Conservation (phyloP, 805 yeast species). For the Vanderwaltozyma tropicalis region DNA sequence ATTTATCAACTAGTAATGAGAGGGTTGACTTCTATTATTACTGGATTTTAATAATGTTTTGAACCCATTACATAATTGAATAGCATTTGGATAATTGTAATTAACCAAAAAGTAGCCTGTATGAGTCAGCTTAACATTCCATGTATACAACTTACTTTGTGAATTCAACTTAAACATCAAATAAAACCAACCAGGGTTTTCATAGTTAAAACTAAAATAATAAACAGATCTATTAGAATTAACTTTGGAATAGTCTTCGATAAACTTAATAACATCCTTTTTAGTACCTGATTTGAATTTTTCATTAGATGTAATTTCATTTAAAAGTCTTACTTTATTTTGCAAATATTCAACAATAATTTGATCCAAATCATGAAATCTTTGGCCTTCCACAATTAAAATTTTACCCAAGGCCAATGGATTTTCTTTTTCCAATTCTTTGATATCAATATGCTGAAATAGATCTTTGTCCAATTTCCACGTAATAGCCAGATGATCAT, state of each 20-base stretch:
- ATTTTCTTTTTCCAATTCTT: slow-evolving; percentile 59
- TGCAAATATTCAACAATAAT: slow-evolving; percentile 79
- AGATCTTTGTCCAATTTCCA: slow-evolving; percentile 92
- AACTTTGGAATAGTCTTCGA: slow-evolving; percentile 81
- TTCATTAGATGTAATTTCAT: slow-evolving; percentile 76
- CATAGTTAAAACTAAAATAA: slow-evolving; percentile 82
- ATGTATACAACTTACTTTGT: slow-evolving; percentile 56
- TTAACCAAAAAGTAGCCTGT: slow-evolving; percentile 74
- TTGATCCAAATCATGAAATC: slow-evolving; percentile 85
- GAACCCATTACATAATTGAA: slow-evolving; percentile 87
- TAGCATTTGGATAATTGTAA: slow-evolving; percentile 82
- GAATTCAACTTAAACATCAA: slow-evolving; percentile 76
- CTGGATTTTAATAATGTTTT: slow-evolving; percentile 45
- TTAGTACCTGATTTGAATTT: slow-evolving; percentile 74
- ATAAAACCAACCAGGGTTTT: slow-evolving; percentile 88
- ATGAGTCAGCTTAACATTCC: slow-evolving; percentile 88
- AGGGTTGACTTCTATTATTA: slow-evolving; percentile 8
- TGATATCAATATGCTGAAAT: slow-evolving; percentile 83
- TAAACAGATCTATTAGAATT: slow-evolving; percentile 88
- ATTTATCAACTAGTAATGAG: no score
- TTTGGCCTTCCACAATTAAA: slow-evolving; percentile 54
- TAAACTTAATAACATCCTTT: slow-evolving; percentile 74
- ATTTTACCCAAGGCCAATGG: slow-evolving; percentile 50
- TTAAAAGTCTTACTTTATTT: slow-evolving; percentile 71
- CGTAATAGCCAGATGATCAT: slow-evolving; percentile 79